A percentile compares a stretch with the other conserved stretches of the same genome.
These are phyloP conservation scores for Saccharomyces hybrid DNA, from an alignment of 1,139 yeast genomes.

Conservation along the genomic window DNA sequence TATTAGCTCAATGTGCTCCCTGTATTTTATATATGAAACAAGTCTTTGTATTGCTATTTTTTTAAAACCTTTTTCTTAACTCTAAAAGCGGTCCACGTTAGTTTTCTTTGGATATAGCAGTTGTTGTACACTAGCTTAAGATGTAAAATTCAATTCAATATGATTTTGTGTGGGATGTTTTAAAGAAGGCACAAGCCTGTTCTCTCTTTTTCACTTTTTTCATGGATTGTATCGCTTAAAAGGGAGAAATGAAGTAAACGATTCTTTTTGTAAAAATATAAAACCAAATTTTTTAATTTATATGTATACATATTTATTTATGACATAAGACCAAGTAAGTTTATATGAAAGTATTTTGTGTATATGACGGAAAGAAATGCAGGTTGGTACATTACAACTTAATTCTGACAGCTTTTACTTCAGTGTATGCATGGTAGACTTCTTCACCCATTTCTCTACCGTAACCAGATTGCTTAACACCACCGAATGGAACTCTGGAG, in stretches of 20 bases:
- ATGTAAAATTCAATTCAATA: neutral
- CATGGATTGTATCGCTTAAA: neutral
- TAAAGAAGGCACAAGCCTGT: neutral
- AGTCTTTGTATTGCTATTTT: neutral
- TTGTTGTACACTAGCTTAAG: neutral
- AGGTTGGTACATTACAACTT: slow-evolving; percentile 18
- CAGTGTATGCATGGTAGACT: slow-evolving; percentile 65
- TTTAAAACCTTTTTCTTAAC: neutral
- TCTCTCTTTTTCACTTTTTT: too few relatives aligned
- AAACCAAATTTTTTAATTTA: neutral
- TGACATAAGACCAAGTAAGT: neutral
- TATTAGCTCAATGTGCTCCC: neutral
- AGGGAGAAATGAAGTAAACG: neutral
- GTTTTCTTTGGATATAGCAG: neutral
- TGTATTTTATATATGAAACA: neutral
- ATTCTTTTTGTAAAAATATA: neutral
- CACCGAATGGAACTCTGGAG: slow-evolving; percentile 69
- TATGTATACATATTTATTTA: neutral
- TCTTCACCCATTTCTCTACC: slow-evolving; percentile 78
- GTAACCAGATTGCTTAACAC: slow-evolving; percentile 68
- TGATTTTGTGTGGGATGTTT: neutral
- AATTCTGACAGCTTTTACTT: slow-evolving; percentile 64
- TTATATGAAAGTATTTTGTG: neutral
- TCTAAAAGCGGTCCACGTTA: neutral
- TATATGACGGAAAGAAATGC: neutral